A percentile compares a stretch with the other conserved stretches of the same genome.
These are phyloP conservation scores for Ceratocystis harringtonii DNA, from an alignment of 2,329 filamentous ascomycete genomes.

Conservation along the genomic window DNA sequence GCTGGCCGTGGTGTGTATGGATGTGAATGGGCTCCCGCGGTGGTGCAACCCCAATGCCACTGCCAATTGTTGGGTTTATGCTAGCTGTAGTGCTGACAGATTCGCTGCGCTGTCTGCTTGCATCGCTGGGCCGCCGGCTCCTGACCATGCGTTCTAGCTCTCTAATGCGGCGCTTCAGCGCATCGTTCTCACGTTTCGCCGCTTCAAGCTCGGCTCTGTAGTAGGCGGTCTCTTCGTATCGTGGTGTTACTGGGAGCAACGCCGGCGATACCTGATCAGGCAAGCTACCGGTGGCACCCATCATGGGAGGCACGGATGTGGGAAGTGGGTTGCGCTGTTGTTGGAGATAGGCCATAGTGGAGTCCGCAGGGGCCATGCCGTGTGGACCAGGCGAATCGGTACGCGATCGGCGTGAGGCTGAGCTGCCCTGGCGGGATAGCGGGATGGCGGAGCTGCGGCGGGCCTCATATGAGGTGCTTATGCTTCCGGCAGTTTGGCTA, in stretches of 20 bases:
- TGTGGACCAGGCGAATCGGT: conserved; percentile 31
- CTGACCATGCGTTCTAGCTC: conserved; percentile 44
- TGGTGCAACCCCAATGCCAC: conserved; percentile 18
- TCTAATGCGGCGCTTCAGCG: conserved; percentile 43
- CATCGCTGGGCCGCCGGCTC: conserved; percentile 34
- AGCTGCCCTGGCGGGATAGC: conserved; percentile 41
- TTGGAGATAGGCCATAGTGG: conserved; percentile 35
- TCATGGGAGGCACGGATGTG: conserved; percentile 21
- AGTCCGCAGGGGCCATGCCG: conserved; percentile 15
- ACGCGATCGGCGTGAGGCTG: conserved; percentile 37
- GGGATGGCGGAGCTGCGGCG: conserved; percentile 30
- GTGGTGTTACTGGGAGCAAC: conserved; percentile 39
- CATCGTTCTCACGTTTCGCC: conserved; percentile 50
- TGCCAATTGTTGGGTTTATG: conserved; percentile 25
- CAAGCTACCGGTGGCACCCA: conserved; percentile 12
- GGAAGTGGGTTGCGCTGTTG: conserved; percentile 30
- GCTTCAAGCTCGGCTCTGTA: conserved; percentile 45
- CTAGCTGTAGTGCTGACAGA: conserved; percentile 38
- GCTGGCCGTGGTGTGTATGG: conserved; percentile 26
- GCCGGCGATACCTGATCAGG: conserved; percentile 32
- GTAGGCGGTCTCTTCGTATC: conserved; percentile 48
- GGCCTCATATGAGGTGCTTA: conserved; percentile 26
- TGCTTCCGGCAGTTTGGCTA: conserved; percentile 34
- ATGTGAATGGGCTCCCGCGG: conserved; percentile 15
- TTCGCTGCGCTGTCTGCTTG: conserved; percentile 31